phyloP scores from a whole-genome alignment of 768 basidiomycete species.

The Phaffia tasmanica region DNA sequence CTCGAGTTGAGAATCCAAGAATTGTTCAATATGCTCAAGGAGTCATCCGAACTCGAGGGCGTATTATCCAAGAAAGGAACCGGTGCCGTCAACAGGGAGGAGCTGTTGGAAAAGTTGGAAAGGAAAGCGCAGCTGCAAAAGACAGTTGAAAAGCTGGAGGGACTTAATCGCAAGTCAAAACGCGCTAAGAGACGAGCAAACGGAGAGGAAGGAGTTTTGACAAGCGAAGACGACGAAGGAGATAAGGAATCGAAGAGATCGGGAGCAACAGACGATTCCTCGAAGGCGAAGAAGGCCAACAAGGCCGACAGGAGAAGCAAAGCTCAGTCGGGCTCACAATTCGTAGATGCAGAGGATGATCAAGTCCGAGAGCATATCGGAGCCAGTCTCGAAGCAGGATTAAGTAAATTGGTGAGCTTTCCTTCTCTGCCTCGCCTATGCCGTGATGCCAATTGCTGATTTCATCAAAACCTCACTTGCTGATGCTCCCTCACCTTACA shows the following conservation, averaged over 20 bases:
- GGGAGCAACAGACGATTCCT: no score
- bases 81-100: conserved; percentile 57
- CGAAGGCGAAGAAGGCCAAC: conserved; percentile 25
- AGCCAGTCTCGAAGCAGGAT: conserved; percentile 62
- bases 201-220: conserved; percentile 22
- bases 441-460: not conserved
- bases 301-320: conserved; percentile 26
- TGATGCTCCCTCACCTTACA: conserved; percentile 25
- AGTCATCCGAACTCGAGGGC: conserved; percentile 59
- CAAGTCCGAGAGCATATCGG: conserved; percentile 72
- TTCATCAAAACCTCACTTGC: not conserved
- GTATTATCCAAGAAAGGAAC: conserved; percentile 49
- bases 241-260: conserved; percentile 20
- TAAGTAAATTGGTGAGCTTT: conserved; percentile 38
- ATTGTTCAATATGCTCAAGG: conserved; percentile 83
- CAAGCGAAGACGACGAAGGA: conserved; percentile 30
- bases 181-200: conserved; percentile 20
- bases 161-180: conserved; percentile 34
- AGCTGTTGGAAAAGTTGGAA: conserved; percentile 51
- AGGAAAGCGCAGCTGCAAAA: conserved; percentile 36
- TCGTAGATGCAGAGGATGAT: conserved; percentile 59
- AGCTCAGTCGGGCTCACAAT: conserved; percentile 35
- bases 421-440: not conserved
- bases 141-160: conserved; percentile 64
- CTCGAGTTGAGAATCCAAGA: conserved; percentile 88